Evolutionary conservation across 2,329 filamentous ascomycete genomes (phyloP).

Genomic region (Dactylellina drechsleri): DNA sequence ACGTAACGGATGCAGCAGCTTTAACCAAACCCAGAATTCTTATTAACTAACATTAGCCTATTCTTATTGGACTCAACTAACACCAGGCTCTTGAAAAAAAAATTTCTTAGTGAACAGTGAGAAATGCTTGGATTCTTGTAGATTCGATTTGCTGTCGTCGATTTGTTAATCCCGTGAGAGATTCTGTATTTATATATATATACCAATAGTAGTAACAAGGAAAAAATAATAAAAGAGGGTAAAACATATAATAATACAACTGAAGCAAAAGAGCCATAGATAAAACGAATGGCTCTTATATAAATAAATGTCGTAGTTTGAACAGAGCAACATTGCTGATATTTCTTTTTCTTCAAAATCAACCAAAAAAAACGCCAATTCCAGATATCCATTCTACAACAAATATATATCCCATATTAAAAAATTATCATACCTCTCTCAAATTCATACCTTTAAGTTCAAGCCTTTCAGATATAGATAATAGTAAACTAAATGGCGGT

Average conservation of each 20-base stretch:
- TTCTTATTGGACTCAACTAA: background rate
- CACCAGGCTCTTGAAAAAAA: no score
- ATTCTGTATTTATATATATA: constrained; percentile 9
- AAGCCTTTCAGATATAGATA: background rate
- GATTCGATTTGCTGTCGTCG: constrained; percentile 4
- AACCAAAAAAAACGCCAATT: constrained; percentile 10
- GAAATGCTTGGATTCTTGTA: background rate
- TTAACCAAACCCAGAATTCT: constrained; percentile 7
- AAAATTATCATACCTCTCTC: background rate
- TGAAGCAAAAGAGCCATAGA: constrained; percentile 6
- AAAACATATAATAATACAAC: constrained; percentile 23
- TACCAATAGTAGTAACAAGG: background rate
- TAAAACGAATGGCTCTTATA: background rate
- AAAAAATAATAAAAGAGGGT: no score
- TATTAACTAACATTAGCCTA: no score
- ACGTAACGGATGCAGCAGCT: constrained; percentile 25
- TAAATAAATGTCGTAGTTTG: background rate
- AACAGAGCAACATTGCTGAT: background rate
- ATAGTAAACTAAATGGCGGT: background rate
- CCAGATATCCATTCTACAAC: constrained; percentile 11
- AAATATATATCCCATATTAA: constrained; percentile 5
- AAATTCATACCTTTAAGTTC: background rate
- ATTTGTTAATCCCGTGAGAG: constrained; percentile 5
- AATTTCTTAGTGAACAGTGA: no score
- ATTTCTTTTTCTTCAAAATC: background rate